These are phyloP conservation scores for Microsporum audouinii DNA, from an alignment of 2,329 filamentous ascomycete genomes.

Conservation along the genomic window DNA sequence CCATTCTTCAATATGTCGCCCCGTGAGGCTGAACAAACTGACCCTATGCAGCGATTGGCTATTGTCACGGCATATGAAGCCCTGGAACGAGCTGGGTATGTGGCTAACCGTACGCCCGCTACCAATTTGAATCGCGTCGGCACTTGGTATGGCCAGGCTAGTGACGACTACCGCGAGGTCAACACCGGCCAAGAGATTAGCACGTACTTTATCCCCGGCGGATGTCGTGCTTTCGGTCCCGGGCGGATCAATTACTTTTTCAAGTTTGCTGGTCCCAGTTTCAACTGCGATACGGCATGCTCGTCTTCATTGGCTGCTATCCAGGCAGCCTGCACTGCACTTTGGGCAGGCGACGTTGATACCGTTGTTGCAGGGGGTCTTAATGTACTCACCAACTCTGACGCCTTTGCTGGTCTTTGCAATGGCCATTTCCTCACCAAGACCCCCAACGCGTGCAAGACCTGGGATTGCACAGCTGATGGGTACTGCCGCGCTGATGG, in stretches of 20 bases:
- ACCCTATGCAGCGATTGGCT: constrained; percentile 68
- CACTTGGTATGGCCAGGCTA: constrained; percentile 64
- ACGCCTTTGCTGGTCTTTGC: constrained; percentile 20
- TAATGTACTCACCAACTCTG: constrained; percentile 16
- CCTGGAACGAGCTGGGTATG: constrained; percentile 61
- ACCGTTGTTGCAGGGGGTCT: constrained; percentile 19
- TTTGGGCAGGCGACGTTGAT: constrained; percentile 12
- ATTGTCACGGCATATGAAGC: constrained; percentile 70
- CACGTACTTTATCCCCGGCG: constrained; percentile 55
- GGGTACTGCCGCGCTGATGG: constrained; percentile 39
- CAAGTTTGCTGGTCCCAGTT: constrained; percentile 10
- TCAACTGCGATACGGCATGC: constrained; percentile 14
- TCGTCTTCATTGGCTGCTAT: constrained; percentile 11
- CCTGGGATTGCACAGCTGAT: constrained; percentile 28
- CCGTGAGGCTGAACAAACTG: constrained; percentile 65
- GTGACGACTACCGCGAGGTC: constrained; percentile 27
- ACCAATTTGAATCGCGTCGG: constrained; percentile 47
- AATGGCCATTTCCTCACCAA: constrained; percentile 25
- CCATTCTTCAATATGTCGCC: constrained; percentile 42
- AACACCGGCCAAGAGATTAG: constrained; percentile 46
- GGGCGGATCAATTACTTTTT: constrained; percentile 11
- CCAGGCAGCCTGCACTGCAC: constrained; percentile 13
- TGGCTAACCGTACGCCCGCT: constrained; percentile 58
- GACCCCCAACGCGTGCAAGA: constrained; percentile 15
- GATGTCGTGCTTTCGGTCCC: constrained; percentile 49